phyloP scores from a whole-genome alignment of 75 land plant species.

The Cupressus sempervirens region DNA sequence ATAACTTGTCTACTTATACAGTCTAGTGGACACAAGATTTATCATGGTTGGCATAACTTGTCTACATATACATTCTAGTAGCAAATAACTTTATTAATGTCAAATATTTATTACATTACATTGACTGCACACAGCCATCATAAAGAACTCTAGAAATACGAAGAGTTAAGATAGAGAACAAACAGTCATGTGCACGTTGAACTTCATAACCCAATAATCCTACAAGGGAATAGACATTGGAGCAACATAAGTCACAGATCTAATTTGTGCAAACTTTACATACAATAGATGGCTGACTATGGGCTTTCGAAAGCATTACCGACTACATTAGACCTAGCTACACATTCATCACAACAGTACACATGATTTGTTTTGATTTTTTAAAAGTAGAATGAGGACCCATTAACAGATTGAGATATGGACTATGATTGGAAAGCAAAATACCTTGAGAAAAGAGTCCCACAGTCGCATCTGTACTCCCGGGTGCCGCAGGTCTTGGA shows the following conservation, averaged over 20 bases:
- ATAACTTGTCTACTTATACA: no score
- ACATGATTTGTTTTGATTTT: background rate
- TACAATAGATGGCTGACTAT: background rate
- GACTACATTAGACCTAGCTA: background rate
- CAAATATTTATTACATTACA: no score
- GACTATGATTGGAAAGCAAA: background rate
- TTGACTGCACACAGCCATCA: no score
- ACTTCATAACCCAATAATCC: no score
- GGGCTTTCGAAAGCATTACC: background rate
- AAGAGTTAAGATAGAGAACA: no score
- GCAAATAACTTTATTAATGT: no score
- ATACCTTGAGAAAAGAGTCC: slow-evolving; percentile 55
- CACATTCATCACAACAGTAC: background rate
- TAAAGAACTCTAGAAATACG: no score
- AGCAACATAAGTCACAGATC: background rate
- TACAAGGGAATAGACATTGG: background rate
- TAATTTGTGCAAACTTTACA: background rate
- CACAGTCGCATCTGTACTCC: slow-evolving; percentile 55
- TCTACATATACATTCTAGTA: no score
- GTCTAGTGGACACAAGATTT: no score
- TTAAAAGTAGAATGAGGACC: no score
- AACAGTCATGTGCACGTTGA: no score
- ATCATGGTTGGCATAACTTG: no score
- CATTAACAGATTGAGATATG: background rate
- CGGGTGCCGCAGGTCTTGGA: slow-evolving; percentile 60